Conservation (phyloP, 2,329 filamentous ascomycete genomes). For the Zelopaecilomyces penicillatus region DNA sequence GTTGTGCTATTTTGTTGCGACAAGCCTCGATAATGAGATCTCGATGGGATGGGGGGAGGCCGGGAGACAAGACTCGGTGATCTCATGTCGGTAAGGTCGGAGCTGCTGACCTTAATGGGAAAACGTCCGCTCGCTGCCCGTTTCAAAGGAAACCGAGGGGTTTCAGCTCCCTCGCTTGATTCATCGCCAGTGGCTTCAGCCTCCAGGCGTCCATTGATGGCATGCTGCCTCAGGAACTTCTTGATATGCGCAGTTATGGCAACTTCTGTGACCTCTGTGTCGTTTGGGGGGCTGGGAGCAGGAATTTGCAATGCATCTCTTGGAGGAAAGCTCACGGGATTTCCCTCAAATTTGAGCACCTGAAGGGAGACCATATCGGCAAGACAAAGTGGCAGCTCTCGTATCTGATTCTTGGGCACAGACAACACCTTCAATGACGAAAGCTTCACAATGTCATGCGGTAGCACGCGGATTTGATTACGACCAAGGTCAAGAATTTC, state of each 20-base stretch:
- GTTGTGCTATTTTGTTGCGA: conserved; percentile 59
- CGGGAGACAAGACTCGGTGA: conserved; percentile 56
- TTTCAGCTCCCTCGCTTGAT: conserved; percentile 68
- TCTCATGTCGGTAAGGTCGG: conserved; percentile 57
- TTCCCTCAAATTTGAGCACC: conserved; percentile 82
- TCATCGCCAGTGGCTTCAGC: conserved; percentile 51
- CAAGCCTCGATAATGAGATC: conserved; percentile 68
- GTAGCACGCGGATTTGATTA: conserved; percentile 72
- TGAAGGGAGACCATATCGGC: conserved; percentile 86
- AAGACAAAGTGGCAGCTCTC: conserved; percentile 72
- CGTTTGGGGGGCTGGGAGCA: conserved; percentile 46
- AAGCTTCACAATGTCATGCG: conserved; percentile 70
- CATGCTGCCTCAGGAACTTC: conserved; percentile 47
- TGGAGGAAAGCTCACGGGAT: conserved; percentile 74
- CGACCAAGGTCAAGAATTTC: conserved; percentile 90
- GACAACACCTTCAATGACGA: conserved; percentile 84
- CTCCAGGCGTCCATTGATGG: conserved; percentile 43
- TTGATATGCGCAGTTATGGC: conserved; percentile 54
- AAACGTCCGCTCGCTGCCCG: conserved; percentile 57
- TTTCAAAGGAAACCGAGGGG: conserved; percentile 61
- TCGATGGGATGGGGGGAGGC: conserved; percentile 66
- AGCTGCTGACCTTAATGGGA: conserved; percentile 64
- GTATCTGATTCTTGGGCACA: conserved; percentile 77
- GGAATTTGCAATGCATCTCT: conserved; percentile 57
- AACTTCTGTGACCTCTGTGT: conserved; percentile 55